Evolutionary conservation across 2,329 filamentous ascomycete species (phyloP).

Genomic region (Elsinoe arachidis): DNA sequence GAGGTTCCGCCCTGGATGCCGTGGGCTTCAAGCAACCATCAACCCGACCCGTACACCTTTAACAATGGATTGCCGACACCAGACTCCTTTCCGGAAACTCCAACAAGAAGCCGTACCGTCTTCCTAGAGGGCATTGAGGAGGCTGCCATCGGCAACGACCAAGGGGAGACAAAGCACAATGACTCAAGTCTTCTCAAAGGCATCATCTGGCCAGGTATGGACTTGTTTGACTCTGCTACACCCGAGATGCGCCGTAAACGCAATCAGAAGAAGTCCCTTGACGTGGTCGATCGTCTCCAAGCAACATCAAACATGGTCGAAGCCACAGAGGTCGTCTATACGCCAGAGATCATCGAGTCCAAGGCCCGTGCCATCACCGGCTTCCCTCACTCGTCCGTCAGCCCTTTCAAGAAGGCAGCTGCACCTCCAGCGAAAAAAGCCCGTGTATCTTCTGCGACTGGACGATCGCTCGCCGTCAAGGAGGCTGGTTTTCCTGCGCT

Average conservation of each 20-base stretch:
- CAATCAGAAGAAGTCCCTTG: constrained; percentile 70
- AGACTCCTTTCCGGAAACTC: neutral
- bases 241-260: constrained; percentile 63
- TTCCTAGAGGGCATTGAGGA: constrained; percentile 17
- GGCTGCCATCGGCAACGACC: constrained; percentile 23
- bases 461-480: constrained; percentile 22
- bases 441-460: constrained; percentile 20
- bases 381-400: constrained; percentile 32
- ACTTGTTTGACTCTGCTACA: constrained; percentile 70
- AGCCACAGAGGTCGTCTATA: constrained; percentile 57
- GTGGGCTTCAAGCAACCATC: neutral
- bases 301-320: constrained; percentile 55
- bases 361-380: constrained; percentile 38
- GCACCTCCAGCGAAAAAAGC: constrained; percentile 23
- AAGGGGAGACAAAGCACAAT: constrained; percentile 34
- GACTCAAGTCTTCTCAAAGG: constrained; percentile 51
- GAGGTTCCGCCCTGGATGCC: neutral
- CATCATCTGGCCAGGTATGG: constrained; percentile 68
- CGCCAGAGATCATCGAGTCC: constrained; percentile 34
- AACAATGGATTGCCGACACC: neutral
- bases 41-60: neutral
- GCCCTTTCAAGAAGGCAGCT: constrained; percentile 26
- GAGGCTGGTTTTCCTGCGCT: constrained; percentile 21
- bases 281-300: constrained; percentile 59
- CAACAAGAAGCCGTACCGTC: neutral